Evolutionary conservation across 1,284 basidiomycete genomes (phyloP).

Genomic region (Erythrobasidium hasegawianum): DNA sequence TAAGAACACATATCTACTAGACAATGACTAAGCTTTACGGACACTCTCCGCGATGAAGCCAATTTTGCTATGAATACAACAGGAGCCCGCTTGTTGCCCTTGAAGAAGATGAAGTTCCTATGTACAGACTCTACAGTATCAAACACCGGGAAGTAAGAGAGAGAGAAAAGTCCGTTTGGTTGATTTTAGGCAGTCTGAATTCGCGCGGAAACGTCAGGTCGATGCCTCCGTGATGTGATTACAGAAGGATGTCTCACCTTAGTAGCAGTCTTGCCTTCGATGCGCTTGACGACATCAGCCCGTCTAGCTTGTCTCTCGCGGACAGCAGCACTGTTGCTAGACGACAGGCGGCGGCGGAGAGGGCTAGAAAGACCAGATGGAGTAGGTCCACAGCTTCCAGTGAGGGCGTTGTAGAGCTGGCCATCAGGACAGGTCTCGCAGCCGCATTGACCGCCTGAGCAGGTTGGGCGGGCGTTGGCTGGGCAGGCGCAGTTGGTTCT

Average conservation of each 20-base stretch:
- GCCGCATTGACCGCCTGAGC: constrained; percentile 15
- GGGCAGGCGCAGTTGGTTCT: constrained; percentile 13
- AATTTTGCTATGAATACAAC: constrained; percentile 5
- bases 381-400: constrained; percentile 8
- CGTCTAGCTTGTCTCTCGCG: constrained; percentile 11
- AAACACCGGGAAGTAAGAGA: not conserved
- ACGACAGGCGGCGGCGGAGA: not conserved
- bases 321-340: constrained; percentile 1
- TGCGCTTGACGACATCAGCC: constrained; percentile 14
- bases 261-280: constrained; percentile 1
- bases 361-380: not conserved
- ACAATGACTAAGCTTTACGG: not conserved
- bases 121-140: not conserved
- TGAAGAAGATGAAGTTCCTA: not conserved
- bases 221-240: no score
- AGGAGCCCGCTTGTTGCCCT: not conserved
- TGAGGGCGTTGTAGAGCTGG: constrained; percentile 17
- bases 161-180: not conserved
- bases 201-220: no score
- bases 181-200: not conserved
- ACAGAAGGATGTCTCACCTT: no score
- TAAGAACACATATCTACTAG: not conserved
- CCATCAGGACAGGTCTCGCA: constrained; percentile 20
- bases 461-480: constrained; percentile 1
- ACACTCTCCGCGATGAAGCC: not conserved